Conservation (phyloP, 495 filamentous ascomycete genomes). For the Parachaetomium inaequale region DNA sequence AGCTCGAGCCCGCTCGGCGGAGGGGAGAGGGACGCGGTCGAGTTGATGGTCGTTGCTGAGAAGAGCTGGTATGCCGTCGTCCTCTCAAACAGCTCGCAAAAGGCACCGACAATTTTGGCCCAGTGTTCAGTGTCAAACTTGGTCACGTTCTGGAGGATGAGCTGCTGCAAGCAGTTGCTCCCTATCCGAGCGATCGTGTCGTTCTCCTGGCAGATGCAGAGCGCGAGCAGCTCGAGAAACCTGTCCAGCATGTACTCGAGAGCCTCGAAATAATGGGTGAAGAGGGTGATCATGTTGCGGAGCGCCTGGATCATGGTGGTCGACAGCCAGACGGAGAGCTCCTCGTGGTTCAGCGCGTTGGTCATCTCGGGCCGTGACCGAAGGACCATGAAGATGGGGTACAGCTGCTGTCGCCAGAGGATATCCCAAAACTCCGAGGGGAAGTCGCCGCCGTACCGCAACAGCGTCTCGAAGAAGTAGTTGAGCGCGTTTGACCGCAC, state of each 20-base stretch:
- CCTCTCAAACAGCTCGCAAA: conserved; percentile 89
- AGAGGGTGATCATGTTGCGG: conserved; percentile 95
- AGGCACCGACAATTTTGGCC: conserved; percentile 88
- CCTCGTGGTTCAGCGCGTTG: conserved; percentile 88
- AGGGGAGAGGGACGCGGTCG: conserved; percentile 42
- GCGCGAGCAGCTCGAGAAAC: conserved; percentile 84
- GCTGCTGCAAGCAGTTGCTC: conserved; percentile 93
- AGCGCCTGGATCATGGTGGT: conserved; percentile 99
- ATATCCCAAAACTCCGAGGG: conserved; percentile 97
- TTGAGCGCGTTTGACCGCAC: conserved; percentile 89
- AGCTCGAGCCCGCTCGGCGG: conserved; percentile 45
- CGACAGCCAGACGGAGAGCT: conserved; percentile 96
- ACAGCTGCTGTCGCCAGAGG: conserved; percentile 92
- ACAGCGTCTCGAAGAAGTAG: conserved; percentile 92
- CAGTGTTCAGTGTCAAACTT: conserved; percentile 88
- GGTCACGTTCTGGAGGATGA: conserved; percentile 91
- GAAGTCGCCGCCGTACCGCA: conserved; percentile 86
- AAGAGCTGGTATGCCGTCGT: conserved; percentile 95
- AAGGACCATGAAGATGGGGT: conserved; percentile 96
- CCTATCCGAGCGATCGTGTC: conserved; percentile 97
- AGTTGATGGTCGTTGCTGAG: conserved; percentile 68
- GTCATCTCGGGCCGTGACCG: conserved; percentile 94
- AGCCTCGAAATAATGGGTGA: conserved; percentile 95
- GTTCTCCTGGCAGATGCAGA: conserved; percentile 99
- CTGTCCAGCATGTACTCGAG: conserved; percentile 95